A percentile compares a stretch with the other conserved stretches of the same genome.
Evolutionary conservation across 164 flowering plant species (phyloP).

Genomic region (Magnolia officinalis): DNA sequence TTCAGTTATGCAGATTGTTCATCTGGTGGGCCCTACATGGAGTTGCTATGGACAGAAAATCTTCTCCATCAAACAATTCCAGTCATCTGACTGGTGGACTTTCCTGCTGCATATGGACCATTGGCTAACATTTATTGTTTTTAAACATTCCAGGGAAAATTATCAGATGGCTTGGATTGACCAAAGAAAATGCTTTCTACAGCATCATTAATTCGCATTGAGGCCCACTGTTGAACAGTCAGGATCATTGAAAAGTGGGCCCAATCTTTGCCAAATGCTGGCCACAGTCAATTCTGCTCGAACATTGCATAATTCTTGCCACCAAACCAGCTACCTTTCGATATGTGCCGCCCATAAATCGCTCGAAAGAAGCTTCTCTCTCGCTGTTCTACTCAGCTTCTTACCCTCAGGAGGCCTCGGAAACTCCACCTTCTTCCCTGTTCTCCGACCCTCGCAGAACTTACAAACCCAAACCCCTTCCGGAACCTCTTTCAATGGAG

Average conservation of each 20-base stretch:
- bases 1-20: neutral
- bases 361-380: slow-evolving; percentile 85
- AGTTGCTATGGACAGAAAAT: too few relatives aligned
- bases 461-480: slow-evolving; percentile 92
- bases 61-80: neutral
- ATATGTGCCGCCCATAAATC: slow-evolving; percentile 87
- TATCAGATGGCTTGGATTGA: neutral
- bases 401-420: slow-evolving; percentile 68
- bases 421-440: slow-evolving; percentile 48
- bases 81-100: too few relatives aligned
- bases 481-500: slow-evolving; percentile 77
- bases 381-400: slow-evolving; percentile 62
- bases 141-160: neutral
- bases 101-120: too few relatives aligned
- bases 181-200: neutral
- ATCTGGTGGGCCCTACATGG: neutral
- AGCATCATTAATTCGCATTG: neutral
- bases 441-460: slow-evolving; percentile 63
- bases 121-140: neutral
- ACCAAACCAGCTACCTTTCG: slow-evolving; percentile 48
- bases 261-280: neutral
- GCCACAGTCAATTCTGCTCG: too few relatives aligned
- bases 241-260: neutral
- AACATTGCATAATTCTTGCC: neutral
- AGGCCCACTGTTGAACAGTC: neutral